phyloP scores from a whole-genome alignment of 345 rosid genomes.

The Noccaea caerulescens region DNA sequence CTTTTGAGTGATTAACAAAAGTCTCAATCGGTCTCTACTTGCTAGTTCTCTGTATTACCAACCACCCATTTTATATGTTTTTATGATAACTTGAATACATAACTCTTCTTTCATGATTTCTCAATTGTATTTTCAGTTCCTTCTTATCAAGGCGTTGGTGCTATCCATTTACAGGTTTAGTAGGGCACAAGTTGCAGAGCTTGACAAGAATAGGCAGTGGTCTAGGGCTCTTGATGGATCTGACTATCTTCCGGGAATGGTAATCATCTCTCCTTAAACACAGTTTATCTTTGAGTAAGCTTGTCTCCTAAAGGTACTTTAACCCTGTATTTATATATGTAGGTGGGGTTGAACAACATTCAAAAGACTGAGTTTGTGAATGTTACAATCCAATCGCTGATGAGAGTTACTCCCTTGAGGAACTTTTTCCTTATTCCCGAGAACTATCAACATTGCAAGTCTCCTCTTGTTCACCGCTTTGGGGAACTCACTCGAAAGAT shows the following conservation, averaged over 20 bases:
- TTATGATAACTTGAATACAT: constrained; percentile 3
- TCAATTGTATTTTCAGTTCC: constrained; percentile 15
- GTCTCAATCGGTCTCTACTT: not conserved
- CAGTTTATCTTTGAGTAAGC: not conserved
- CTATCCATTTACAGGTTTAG: constrained; percentile 63
- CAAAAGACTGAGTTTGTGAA: constrained; percentile 97
- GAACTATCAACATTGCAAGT: constrained; percentile 77
- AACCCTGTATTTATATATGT: constrained; percentile 25
- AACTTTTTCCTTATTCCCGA: constrained; percentile 92
- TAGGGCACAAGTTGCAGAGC: constrained; percentile 77
- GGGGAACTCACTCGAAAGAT: constrained; percentile 95
- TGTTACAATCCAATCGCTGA: constrained; percentile 91
- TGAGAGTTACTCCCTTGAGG: constrained; percentile 91
- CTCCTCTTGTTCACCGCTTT: constrained; percentile 89
- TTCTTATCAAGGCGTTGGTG: constrained; percentile 31
- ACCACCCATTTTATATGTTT: not conserved
- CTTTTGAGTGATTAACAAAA: not conserved
- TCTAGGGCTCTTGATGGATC: constrained; percentile 99
- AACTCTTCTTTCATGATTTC: constrained; percentile 6
- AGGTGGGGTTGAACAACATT: constrained; percentile 97
- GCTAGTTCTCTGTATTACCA: constrained; percentile 2
- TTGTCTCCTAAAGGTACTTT: constrained; percentile 4
- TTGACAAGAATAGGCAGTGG: constrained; percentile 91
- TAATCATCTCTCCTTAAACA: constrained; percentile 20
- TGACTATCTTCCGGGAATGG: constrained; percentile 99